Evolutionary conservation across 208 protist genomes (phyloP).

Genomic region (Wallacemonas sp.): DNA sequence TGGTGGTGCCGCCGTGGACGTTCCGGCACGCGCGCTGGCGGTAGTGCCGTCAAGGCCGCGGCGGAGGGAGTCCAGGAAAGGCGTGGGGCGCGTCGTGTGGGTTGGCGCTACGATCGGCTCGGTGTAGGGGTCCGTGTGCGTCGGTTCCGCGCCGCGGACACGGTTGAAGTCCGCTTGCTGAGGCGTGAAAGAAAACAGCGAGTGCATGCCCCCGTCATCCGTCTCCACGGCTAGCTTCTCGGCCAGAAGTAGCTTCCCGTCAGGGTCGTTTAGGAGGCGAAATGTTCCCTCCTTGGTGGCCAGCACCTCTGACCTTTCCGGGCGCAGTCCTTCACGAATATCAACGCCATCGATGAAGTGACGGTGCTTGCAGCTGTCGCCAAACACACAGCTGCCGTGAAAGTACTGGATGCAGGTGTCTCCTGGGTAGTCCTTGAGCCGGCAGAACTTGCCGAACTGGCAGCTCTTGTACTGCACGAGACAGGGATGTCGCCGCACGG

Average conservation of each 20-base stretch:
- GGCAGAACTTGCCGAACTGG: slow-evolving; percentile 56
- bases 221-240: neutral
- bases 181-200: slow-evolving; percentile 11
- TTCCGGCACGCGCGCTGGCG: neutral
- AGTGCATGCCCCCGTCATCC: neutral
- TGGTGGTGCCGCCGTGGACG: neutral
- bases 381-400: slow-evolving; percentile 67
- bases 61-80: slow-evolving; percentile 26
- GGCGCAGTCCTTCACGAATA: slow-evolving; percentile 30
- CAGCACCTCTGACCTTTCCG: slow-evolving; percentile 8
- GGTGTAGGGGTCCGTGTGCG: slow-evolving; percentile 22
- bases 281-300: slow-evolving; percentile 14
- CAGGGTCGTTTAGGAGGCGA: neutral
- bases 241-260: slow-evolving; percentile 17
- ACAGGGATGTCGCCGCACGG: slow-evolving; percentile 55
- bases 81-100: slow-evolving; percentile 20
- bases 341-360: slow-evolving; percentile 77
- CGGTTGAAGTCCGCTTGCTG: slow-evolving; percentile 35
- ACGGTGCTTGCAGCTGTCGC: slow-evolving; percentile 38
- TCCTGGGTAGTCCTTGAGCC: slow-evolving; percentile 57
- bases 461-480: slow-evolving; percentile 76
- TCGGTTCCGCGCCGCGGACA: slow-evolving; percentile 29
- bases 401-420: slow-evolving; percentile 79
- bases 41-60: slow-evolving; percentile 9
- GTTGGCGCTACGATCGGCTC: neutral